Evolutionary conservation across 2,329 filamentous ascomycete species (phyloP).

Genomic region (Hypoxylon sp.): DNA sequence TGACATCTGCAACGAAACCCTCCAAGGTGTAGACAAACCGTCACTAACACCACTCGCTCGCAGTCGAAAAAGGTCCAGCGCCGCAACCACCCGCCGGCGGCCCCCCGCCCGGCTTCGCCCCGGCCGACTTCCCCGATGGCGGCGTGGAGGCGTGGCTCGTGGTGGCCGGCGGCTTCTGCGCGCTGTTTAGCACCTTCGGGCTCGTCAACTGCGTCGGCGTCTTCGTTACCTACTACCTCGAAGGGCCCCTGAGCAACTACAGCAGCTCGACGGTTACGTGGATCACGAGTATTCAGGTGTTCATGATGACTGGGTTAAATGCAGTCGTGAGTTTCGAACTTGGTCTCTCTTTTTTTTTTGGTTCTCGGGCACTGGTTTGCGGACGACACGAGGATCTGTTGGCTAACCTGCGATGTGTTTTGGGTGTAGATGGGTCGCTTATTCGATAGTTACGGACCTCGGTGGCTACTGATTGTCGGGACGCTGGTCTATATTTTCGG

Average conservation of each 20-base stretch:
- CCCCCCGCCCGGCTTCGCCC: slow-evolving; percentile 53
- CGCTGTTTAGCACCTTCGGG: slow-evolving; percentile 55
- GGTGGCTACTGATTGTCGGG: slow-evolving; percentile 63
- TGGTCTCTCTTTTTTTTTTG: background rate
- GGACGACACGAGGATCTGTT: background rate
- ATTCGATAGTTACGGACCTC: slow-evolving; percentile 71
- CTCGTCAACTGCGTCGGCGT: slow-evolving; percentile 61
- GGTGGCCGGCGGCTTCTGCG: slow-evolving; percentile 60
- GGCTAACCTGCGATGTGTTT: slow-evolving; percentile 19
- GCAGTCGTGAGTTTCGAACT: slow-evolving; percentile 48
- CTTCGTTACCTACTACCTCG: slow-evolving; percentile 68
- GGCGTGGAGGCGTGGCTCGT: slow-evolving; percentile 68
- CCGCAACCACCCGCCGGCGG: slow-evolving; percentile 21
- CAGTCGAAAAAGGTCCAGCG: slow-evolving; percentile 51
- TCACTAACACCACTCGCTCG: slow-evolving; percentile 42
- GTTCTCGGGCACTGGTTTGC: too few species aligned
- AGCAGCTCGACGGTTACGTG: slow-evolving; percentile 64
- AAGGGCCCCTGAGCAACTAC: slow-evolving; percentile 59
- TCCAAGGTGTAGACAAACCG: too few species aligned
- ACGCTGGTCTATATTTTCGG: slow-evolving; percentile 67
- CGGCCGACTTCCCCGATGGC: slow-evolving; percentile 70
- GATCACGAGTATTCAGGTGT: slow-evolving; percentile 67
- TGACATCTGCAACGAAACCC: too few species aligned
- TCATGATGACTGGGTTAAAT: slow-evolving; percentile 60
- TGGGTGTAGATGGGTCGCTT: slow-evolving; percentile 58